Conservation (phyloP, 2,329 filamentous ascomycete species). For the Aspergillus eucalypticola region DNA sequence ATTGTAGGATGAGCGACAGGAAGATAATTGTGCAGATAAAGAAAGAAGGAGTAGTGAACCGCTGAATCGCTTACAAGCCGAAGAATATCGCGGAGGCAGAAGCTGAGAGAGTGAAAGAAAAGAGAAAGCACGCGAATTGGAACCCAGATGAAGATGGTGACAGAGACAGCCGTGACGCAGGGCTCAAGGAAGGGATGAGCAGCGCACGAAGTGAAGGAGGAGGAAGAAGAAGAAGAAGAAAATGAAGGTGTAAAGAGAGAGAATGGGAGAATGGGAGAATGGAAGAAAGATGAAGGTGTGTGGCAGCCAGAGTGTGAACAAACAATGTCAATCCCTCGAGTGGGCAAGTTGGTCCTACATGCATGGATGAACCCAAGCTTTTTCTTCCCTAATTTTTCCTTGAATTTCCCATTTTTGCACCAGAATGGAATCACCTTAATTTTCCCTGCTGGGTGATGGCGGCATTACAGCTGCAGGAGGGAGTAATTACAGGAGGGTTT, state of each 20-base stretch:
- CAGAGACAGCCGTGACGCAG: not conserved
- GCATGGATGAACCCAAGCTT: slow-evolving; percentile 4
- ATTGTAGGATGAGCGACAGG: not conserved
- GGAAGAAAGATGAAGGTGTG: not conserved
- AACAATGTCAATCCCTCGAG: not conserved
- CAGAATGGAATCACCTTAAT: not conserved
- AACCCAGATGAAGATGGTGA: not conserved
- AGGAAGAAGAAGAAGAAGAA: slow-evolving; percentile 4
- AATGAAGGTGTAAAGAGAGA: slow-evolving; percentile 3
- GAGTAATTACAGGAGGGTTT: not conserved
- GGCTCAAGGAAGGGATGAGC: slow-evolving; percentile 3
- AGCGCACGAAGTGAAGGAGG: slow-evolving; percentile 5
- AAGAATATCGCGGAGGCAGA: not conserved
- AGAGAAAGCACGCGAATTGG: not conserved
- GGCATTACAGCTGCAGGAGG: not conserved
- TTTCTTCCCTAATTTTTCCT: not conserved
- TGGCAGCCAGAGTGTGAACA: not conserved
- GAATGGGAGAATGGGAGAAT: slow-evolving; percentile 2
- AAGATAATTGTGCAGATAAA: not conserved
- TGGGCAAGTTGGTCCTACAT: not conserved
- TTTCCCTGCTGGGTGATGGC: not conserved
- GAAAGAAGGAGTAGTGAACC: not conserved
- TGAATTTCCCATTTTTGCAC: not conserved
- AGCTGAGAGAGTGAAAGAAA: not conserved
- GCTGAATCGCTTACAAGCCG: not conserved